Conservation (phyloP, 805 yeast species). For the Wickerhamiella azyma region DNA sequence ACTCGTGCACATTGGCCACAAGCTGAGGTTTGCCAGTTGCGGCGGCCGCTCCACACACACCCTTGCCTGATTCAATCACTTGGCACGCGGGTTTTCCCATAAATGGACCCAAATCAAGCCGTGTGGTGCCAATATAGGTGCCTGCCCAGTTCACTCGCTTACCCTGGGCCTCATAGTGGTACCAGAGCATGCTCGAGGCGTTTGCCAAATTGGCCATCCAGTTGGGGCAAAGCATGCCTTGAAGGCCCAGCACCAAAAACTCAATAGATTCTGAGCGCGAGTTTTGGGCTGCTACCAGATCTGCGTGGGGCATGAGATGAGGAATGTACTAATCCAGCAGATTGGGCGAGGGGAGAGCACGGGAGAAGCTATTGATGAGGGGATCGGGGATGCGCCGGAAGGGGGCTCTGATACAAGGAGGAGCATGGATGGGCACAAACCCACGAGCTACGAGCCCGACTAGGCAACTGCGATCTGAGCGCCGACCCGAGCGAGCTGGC, state of each 20-base stretch:
- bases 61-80: conserved; percentile 57
- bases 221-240: conserved; percentile 51
- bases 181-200: conserved; percentile 77
- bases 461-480: no score
- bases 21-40: conserved; percentile 43
- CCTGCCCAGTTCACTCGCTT: conserved; percentile 81
- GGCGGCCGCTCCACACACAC: conserved; percentile 90
- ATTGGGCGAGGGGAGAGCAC: no score
- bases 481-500: no score
- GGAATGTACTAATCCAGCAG: no score
- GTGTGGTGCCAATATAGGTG: conserved; percentile 49
- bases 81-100: conserved; percentile 97
- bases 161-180: conserved; percentile 47
- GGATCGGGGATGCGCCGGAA: no score
- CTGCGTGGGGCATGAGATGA: conserved; percentile 45
- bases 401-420: no score
- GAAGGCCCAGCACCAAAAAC: conserved; percentile 44
- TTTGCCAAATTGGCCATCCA: conserved; percentile 89
- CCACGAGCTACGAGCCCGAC: no score
- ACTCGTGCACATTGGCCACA: conserved; percentile 62
- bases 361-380: neutral
- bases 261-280: conserved; percentile 38
- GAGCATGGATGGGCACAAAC: no score
- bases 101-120: conserved; percentile 76
- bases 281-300: conserved; percentile 33